A percentile compares a stretch with the other conserved stretches of the same genome.
phyloP scores from a whole-genome alignment of 192 early-diverging fungal species.

The Pilaira anomala region DNA sequence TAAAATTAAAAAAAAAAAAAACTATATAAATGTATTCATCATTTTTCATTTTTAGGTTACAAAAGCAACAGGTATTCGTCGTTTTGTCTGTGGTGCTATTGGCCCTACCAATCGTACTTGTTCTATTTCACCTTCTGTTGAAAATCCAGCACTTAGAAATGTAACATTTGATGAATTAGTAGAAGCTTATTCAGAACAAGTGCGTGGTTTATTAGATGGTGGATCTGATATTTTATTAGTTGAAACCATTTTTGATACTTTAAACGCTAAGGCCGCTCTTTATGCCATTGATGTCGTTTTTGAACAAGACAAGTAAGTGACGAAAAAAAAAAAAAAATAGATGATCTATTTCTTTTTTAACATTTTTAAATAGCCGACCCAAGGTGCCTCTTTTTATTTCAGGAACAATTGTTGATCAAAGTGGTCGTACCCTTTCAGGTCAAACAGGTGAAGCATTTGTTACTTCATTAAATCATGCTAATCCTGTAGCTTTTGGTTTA shows the following conservation, averaged over 20 bases:
- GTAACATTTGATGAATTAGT: conserved; percentile 94
- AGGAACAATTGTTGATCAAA: conserved; percentile 96
- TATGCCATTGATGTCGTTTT: conserved; percentile 88
- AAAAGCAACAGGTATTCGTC: conserved; percentile 57
- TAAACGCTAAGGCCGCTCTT: conserved; percentile 95
- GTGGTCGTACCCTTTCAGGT: conserved; percentile 92
- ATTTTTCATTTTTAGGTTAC: conserved; percentile 17
- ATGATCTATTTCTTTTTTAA: conserved; percentile 28
- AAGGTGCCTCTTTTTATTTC: conserved; percentile 72
- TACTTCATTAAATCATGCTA: conserved; percentile 70
- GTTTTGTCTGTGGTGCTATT: conserved; percentile 87
- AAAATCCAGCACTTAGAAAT: conserved; percentile 93
- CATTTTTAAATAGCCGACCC: conserved; percentile 28
- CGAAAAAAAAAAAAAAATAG: not conserved
- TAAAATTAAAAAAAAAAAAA: too few relatives aligned
- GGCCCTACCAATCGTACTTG: conserved; percentile 94
- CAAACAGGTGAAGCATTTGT: conserved; percentile 98
- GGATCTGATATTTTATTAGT: conserved; percentile 90
- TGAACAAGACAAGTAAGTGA: conserved; percentile 67
- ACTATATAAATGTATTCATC: not conserved
- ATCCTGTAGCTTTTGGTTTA: conserved; percentile 88
- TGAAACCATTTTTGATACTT: conserved; percentile 96
- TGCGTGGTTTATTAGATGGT: conserved; percentile 88
- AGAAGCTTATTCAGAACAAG: conserved; percentile 87
- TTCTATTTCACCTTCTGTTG: conserved; percentile 96